Conservation (phyloP, 2,329 filamentous ascomycete species). For the Colletotrichum tabaci region DNA sequence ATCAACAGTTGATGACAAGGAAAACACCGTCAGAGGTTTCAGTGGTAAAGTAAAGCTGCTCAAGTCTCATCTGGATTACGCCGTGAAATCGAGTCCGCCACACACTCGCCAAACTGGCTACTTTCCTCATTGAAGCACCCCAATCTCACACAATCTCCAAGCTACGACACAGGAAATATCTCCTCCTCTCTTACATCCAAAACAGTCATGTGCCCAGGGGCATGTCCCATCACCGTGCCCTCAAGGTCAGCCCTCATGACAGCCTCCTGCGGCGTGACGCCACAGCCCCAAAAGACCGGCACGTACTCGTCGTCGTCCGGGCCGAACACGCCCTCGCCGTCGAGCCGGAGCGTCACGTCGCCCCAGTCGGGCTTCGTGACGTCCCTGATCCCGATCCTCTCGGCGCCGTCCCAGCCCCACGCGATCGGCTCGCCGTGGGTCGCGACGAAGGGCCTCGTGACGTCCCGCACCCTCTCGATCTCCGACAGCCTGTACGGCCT, state of each 20-base stretch:
- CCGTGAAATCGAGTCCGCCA: no score
- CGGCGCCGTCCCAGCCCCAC: conserved; percentile 74
- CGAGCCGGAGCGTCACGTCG: conserved; percentile 59
- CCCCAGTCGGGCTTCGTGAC: conserved; percentile 71
- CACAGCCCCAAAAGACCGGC: conserved; percentile 75
- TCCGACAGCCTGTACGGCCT: conserved; percentile 67
- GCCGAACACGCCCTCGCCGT: conserved; percentile 54
- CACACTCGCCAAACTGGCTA: no score
- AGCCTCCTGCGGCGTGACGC: conserved; percentile 76
- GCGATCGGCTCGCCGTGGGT: conserved; percentile 77
- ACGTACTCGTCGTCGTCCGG: conserved; percentile 58
- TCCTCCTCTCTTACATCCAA: conserved; percentile 66
- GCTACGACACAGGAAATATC: conserved; percentile 38
- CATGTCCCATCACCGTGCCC: conserved; percentile 73
- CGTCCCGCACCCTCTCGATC: conserved; percentile 65
- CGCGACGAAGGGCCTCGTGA: conserved; percentile 68
- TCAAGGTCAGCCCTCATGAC: conserved; percentile 69
- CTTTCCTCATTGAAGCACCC: not conserved
- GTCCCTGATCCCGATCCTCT: conserved; percentile 67
- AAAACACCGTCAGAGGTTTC: no score
- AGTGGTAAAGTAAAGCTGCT: no score
- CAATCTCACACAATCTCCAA: no score
- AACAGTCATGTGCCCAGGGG: conserved; percentile 74
- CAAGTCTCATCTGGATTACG: no score
- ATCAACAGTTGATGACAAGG: no score